Percentiles rank a stretch among this genome's conserved stretches.
Conservation (phyloP, 345 rosid genomes). For the Populus davidiana region DNA sequence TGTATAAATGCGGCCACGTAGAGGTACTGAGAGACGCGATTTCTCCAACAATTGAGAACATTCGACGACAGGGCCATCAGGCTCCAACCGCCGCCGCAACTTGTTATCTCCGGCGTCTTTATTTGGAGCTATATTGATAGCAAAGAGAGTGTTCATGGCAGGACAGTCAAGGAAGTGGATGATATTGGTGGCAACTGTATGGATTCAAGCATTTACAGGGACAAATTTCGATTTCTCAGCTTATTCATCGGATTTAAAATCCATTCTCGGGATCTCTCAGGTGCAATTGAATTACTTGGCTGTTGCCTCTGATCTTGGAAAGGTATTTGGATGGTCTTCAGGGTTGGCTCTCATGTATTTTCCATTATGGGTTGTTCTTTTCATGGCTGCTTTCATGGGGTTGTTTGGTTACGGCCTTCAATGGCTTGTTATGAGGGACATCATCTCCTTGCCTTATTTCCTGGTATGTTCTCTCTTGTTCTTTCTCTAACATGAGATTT, state of each 20-base stretch:
- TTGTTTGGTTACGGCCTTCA: slow-evolving; percentile 78
- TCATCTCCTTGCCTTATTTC: slow-evolving; percentile 70
- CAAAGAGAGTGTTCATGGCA: slow-evolving; percentile 42
- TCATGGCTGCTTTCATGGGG: slow-evolving; percentile 83
- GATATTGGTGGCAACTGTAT: slow-evolving; percentile 85
- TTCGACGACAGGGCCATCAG: not conserved
- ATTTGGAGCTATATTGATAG: not conserved
- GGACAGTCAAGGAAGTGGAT: slow-evolving; percentile 92
- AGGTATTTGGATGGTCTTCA: slow-evolving; percentile 92
- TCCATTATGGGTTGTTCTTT: slow-evolving; percentile 69
- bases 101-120: not conserved
- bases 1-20: slow-evolving; percentile 23
- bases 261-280: slow-evolving; percentile 77
- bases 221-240: slow-evolving; percentile 96
- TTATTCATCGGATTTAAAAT: slow-evolving; percentile 72
- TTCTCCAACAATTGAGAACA: not conserved
- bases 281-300: slow-evolving; percentile 86
- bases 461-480: slow-evolving; percentile 41
- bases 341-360: slow-evolving; percentile 76
- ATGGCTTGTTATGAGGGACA: slow-evolving; percentile 65
- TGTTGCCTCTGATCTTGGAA: slow-evolving; percentile 92
- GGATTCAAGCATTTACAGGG: slow-evolving; percentile 98
- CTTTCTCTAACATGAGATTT: not conserved
- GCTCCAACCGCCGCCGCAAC: not conserved
- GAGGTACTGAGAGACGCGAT: not conserved